Base-by-base conservation (phyloP, 1,139 yeast species). In the Yamadazyma dendronema region DNA sequence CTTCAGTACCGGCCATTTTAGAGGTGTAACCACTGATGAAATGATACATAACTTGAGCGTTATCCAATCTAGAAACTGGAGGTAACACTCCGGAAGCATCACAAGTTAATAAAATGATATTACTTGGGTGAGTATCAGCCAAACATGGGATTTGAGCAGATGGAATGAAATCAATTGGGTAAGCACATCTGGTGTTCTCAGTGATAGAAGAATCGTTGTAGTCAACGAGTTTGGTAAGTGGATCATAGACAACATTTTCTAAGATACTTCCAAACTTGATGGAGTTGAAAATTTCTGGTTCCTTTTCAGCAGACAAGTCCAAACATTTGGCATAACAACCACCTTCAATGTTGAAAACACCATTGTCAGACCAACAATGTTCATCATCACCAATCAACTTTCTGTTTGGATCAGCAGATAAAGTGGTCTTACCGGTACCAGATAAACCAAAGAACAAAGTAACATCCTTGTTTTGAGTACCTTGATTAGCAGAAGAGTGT, bases 1-100 rank as follows among this genome's bases (percentile, higher is more conserved):
- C 95, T 72, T 92, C 98, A 41, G 98, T 92, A 67, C 98, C 98
- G 48, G 98, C 97, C 95, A 92, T 92, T 81, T 92, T 92, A 43
- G 97, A 90, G 47, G 98, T 92, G 79, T 92, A 92, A 61, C 98
- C 98, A 47, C 96, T 85, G 55, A 92, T 92, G 71, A 92, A 92
- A 72, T 92, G 97, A 78, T 92, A 92, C 97, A 92, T 92, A 50
- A 92, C 97, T 72, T 92, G 97, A 52, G 92, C 88, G 59, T 88
- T 88, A 42, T 95, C 78, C 65, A 92, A 80, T 70, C 84, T 88
- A 48, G 97, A 89, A 45, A 92, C 95, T 51, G 97, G 97, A 41
- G 98, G 98, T 55, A 92, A 77, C 34, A 90, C 97, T 72, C 97
- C 98, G 44, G 95, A 81, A 47, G 97, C 97, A 63, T 92, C 98